These are phyloP conservation scores for Fraxinus albicans DNA, from an alignment of 305 asterid species.

Conservation along the genomic window DNA sequence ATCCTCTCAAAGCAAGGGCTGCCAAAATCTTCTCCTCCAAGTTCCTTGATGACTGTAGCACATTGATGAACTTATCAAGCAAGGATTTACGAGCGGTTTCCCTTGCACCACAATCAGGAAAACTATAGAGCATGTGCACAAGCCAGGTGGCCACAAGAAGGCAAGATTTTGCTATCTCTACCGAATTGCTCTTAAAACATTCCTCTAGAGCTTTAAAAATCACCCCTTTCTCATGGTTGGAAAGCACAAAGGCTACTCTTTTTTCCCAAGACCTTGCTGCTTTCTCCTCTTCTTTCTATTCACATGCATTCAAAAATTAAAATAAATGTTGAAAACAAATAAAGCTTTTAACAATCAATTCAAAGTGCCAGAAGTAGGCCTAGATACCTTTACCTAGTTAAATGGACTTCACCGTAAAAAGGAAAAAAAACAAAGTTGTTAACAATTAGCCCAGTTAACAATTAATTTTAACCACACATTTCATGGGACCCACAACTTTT, in stretches of 20 bases:
- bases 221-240: constrained; percentile 70
- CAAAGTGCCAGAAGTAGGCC: neutral
- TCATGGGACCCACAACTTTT: neutral
- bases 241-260: constrained; percentile 65
- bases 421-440: neutral
- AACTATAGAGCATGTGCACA: constrained; percentile 61
- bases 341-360: neutral
- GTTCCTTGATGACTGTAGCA: constrained; percentile 74
- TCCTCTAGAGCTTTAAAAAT: constrained; percentile 70
- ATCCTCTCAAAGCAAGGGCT: constrained; percentile 69
- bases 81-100: constrained; percentile 61
- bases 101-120: constrained; percentile 71
- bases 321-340: neutral
- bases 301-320: neutral
- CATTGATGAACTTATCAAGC: constrained; percentile 67
- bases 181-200: constrained; percentile 63
- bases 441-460: neutral
- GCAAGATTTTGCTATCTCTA: constrained; percentile 69
- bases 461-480: neutral
- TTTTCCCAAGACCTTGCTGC: constrained; percentile 72
- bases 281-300: constrained; percentile 68
- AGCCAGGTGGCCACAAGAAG: constrained; percentile 77
- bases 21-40: constrained; percentile 78
- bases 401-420: neutral
- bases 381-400: neutral